Evolutionary conservation across 768 basidiomycete genomes (phyloP), one percentile per base, ranked within the genome.

Genomic region (Amylocystis lapponica): DNA sequence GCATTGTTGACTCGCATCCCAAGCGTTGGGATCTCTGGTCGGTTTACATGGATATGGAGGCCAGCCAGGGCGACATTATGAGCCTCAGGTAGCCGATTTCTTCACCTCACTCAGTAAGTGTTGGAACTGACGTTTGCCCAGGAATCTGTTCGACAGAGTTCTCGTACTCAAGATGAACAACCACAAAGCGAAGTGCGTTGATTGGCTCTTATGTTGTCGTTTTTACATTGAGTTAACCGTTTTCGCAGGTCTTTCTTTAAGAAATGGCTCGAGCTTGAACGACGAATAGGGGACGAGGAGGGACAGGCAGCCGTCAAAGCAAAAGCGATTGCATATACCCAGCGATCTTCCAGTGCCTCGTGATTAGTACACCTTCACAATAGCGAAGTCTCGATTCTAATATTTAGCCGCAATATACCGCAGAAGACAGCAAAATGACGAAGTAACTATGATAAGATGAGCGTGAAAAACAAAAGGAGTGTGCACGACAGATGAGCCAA

Each of bases 11-110:
- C 64, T 90, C 88, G 12, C 92, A 97, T 67, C 85, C 92, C 3
- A 97, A 94, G 65, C 79, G 91, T 43, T 85, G 93, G 75, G 93
- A 98, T 57, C 68, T 97, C 37, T 98, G 96, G 95, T 86, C 83
- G 30, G 70, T 97, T 38, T 99, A 99, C 65, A 83, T 97, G 64
- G 96, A 99, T 62, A 94, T 96, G 86, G 90, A 98, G 59, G 83
- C 82, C 4, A 74, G 76, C 25, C 83, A 85, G 62, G 67, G 72
- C 12, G 83, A 95, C 62, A 82, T 96, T 21, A 84, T 86, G 54
- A 80, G 76, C 50, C 61, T 91, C 39, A 71, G 91, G 88, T 86
- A 60, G 26, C 72, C 58, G 17, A 41, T 14, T 36, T 30, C 27
- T 17, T 25, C 12, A 25, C 16, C 9, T 11, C 2, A 30, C 26